These are phyloP conservation scores for Talaromyces piceae DNA, from an alignment of 2,329 filamentous ascomycete genomes.

Conservation along the genomic window DNA sequence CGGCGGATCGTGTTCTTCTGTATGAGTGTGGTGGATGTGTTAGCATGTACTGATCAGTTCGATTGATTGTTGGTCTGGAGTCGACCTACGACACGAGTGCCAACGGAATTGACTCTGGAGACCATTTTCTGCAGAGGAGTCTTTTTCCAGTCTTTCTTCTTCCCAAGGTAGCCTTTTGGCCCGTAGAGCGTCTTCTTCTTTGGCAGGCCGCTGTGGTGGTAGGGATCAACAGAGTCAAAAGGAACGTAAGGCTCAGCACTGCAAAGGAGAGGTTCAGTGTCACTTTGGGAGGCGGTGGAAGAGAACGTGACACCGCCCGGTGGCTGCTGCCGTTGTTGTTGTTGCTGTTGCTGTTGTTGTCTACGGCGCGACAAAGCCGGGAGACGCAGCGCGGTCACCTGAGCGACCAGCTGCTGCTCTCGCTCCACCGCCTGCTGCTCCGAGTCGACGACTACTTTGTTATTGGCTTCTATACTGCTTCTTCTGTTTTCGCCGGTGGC, in stretches of 20 bases:
- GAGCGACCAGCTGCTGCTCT: constrained; percentile 1
- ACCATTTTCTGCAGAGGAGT: constrained; percentile 6
- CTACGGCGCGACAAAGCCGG: not conserved
- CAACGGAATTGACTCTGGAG: constrained; percentile 3
- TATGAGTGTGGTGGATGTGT: too few species aligned
- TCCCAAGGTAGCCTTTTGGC: constrained; percentile 8
- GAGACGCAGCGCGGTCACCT: constrained; percentile 7
- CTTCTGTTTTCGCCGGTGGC: too few species aligned
- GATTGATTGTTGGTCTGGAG: too few species aligned
- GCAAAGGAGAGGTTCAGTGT: not conserved
- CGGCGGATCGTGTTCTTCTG: constrained; percentile 3
- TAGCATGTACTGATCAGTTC: too few species aligned
- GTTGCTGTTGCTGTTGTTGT: too few species aligned
- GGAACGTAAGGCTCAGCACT: not conserved
- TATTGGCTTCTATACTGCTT: not conserved
- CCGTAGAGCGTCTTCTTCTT: constrained; percentile 11
- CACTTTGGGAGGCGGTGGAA: not conserved
- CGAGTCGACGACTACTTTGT: not conserved
- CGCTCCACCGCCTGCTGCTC: not conserved
- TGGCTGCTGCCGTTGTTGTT: too few species aligned
- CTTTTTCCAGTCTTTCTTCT: constrained; percentile 9
- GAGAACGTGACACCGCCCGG: not conserved
- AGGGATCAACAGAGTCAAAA: constrained; percentile 9
- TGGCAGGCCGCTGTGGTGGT: constrained; percentile 9
- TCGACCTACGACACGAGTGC: constrained; percentile 7